Conservation (phyloP, 306 rosid genomes). For the Medicago arabica region DNA sequence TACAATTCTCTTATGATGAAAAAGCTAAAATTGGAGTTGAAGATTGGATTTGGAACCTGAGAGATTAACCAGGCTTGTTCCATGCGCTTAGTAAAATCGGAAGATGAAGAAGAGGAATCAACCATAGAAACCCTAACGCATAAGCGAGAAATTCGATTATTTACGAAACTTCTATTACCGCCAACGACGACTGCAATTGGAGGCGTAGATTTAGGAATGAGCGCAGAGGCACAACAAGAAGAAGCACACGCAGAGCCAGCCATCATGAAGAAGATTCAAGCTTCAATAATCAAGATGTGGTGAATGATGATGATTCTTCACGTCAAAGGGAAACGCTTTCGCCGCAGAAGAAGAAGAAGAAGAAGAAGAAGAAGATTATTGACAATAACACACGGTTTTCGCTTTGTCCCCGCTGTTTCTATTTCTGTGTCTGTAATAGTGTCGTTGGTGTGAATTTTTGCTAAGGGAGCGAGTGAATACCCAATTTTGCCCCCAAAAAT, state of each 20-base stretch:
- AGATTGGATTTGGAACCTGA: slow-evolving; percentile 53
- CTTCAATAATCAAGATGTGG: not conserved
- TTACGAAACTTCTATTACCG: slow-evolving; percentile 36
- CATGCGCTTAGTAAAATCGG: slow-evolving; percentile 75
- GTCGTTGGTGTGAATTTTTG: too few relatives aligned
- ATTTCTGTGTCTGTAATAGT: not conserved
- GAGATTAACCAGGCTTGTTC: slow-evolving; percentile 93
- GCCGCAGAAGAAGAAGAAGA: not conserved
- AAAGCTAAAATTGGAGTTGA: not conserved
- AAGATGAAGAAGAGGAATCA: slow-evolving; percentile 63
- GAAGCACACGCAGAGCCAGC: slow-evolving; percentile 42
- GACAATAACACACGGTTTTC: not conserved
- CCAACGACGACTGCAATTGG: slow-evolving; percentile 1
- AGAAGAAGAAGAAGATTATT: not conserved
- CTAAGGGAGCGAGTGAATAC: too few relatives aligned
- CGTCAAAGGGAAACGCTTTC: slow-evolving; percentile 1
- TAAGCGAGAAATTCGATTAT: slow-evolving; percentile 45
- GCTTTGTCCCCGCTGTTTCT: not conserved
- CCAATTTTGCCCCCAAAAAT: too few relatives aligned
- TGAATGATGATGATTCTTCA: not conserved
- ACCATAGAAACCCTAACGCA: slow-evolving; percentile 78
- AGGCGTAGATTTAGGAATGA: slow-evolving; percentile 37
- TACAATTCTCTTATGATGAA: not conserved
- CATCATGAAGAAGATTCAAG: slow-evolving; percentile 46
- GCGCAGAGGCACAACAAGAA: slow-evolving; percentile 41